Evolutionary conservation across 257 asterid species (phyloP).

Genomic region (Penstemon barbatus): DNA sequence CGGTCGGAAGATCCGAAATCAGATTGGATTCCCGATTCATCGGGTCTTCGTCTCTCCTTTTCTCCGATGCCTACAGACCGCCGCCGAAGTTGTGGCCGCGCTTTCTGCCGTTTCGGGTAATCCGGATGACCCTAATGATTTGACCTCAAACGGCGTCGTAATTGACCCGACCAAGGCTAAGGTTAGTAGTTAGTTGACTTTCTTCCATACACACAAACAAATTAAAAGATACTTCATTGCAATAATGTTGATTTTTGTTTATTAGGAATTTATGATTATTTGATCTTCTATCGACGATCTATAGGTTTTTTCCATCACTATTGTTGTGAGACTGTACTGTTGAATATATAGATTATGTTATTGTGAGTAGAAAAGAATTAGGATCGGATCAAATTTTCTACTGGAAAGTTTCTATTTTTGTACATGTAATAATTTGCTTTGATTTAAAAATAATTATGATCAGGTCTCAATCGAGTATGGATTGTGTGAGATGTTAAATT

Average conservation of each 20-base stretch:
- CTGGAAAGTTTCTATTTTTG: no score
- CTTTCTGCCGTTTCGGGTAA: constrained; percentile 55
- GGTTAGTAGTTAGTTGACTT: constrained; percentile 35
- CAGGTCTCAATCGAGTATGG: constrained; percentile 88
- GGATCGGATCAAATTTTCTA: no score
- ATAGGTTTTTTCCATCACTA: no score
- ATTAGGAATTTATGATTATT: no score
- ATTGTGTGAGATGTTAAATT: constrained; percentile 80
- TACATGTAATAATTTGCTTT: no score
- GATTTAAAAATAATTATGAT: not conserved
- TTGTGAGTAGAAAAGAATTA: no score
- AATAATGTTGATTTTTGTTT: no score
- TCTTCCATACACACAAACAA: no score
- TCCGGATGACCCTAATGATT: constrained; percentile 43
- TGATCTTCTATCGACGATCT: no score
- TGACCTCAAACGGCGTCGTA: constrained; percentile 51
- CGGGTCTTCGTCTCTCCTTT: constrained; percentile 88
- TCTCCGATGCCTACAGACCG: constrained; percentile 87
- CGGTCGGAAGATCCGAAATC: constrained; percentile 53
- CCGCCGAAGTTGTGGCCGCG: constrained; percentile 64
- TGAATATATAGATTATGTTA: no score
- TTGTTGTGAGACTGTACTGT: no score
- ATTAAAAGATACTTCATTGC: no score
- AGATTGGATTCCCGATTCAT: constrained; percentile 60
- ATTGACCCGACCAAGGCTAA: constrained; percentile 72